A percentile compares a stretch with the other conserved stretches of the same genome.
phyloP scores from a whole-genome alignment of 768 basidiomycete species.

The Lentinula guzmanii region DNA sequence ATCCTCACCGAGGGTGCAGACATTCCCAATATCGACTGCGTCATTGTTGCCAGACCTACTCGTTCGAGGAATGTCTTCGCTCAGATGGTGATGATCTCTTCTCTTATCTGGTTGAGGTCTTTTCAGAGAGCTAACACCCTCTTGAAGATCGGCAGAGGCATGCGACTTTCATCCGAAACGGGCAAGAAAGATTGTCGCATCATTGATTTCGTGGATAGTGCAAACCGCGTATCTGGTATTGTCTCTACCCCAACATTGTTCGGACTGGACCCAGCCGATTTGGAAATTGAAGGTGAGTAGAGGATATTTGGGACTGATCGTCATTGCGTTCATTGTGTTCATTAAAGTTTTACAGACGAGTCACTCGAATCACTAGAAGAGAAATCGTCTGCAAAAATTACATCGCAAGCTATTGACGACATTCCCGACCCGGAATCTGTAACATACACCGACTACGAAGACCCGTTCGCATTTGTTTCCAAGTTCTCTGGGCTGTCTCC shows the following conservation, averaged over 20 bases:
- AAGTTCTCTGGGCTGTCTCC: conserved; percentile 42
- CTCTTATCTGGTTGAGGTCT: background rate
- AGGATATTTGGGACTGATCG: background rate
- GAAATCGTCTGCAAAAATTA: conserved; percentile 23
- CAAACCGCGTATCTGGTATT: conserved; percentile 60
- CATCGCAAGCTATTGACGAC: conserved; percentile 19
- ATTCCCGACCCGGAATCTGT: conserved; percentile 56
- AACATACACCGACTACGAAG: conserved; percentile 70
- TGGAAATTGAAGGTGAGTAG: conserved; percentile 53
- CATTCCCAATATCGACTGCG: conserved; percentile 91
- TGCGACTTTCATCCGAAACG: conserved; percentile 76
- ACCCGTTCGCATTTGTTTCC: conserved; percentile 59
- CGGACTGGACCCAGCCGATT: conserved; percentile 70
- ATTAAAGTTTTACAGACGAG: conserved; percentile 35
- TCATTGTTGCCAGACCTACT: conserved; percentile 84
- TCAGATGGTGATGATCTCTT: conserved; percentile 66
- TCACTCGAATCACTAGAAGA: conserved; percentile 42
- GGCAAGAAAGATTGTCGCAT: conserved; percentile 82
- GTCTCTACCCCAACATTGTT: conserved; percentile 79
- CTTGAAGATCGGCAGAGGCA: conserved; percentile 83
- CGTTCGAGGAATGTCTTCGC: conserved; percentile 84
- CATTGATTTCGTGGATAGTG: conserved; percentile 87
- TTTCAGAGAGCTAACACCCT: background rate
- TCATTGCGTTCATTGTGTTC: conserved; percentile 4
- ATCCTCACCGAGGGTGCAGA: conserved; percentile 93